A percentile compares a stretch with the other conserved stretches of the same genome.
Evolutionary conservation across 139 green algal species (phyloP).

Genomic region (Micractinium sp.): DNA sequence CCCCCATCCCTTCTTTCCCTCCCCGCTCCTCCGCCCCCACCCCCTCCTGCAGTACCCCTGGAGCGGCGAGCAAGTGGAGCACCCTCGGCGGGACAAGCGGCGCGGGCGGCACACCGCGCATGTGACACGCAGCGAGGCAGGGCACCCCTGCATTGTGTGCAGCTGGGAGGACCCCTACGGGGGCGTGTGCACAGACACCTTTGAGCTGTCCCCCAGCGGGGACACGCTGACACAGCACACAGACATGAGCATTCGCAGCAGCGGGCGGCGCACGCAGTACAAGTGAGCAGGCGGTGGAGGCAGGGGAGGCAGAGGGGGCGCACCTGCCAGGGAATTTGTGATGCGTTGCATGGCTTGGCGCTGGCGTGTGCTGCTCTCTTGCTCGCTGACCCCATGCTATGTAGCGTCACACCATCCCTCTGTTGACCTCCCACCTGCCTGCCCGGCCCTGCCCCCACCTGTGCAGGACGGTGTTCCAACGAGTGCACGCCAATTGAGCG

Average conservation of each 20-base stretch:
- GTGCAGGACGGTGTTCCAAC: constrained; percentile 20
- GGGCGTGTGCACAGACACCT: constrained; percentile 42
- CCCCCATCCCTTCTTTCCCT: neutral
- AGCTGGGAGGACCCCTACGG: constrained; percentile 36
- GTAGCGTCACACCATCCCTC: neutral
- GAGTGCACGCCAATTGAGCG: neutral
- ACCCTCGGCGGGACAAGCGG: constrained; percentile 55
- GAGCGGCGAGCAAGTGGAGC: constrained; percentile 35
- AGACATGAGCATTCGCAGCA: constrained; percentile 34
- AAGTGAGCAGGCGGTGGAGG: constrained; percentile 10
- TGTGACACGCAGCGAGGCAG: constrained; percentile 12
- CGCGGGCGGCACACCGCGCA: constrained; percentile 40
- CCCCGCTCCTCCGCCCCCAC: neutral
- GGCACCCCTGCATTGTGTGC: constrained; percentile 28
- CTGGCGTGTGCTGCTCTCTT: neutral
- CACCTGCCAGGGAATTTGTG: neutral
- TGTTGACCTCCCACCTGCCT: neutral
- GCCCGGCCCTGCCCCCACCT: neutral
- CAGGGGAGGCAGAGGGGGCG: neutral
- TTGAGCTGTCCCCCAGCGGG: constrained; percentile 34
- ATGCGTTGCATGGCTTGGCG: neutral
- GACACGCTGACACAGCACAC: constrained; percentile 34
- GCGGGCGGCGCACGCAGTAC: constrained; percentile 10
- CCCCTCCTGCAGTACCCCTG: constrained; percentile 35
- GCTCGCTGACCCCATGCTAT: neutral